Evolutionary conservation across 2,329 filamentous ascomycete genomes (phyloP), one percentile per base, ranked within the genome.

Genomic region (Xylariaceae sp.): DNA sequence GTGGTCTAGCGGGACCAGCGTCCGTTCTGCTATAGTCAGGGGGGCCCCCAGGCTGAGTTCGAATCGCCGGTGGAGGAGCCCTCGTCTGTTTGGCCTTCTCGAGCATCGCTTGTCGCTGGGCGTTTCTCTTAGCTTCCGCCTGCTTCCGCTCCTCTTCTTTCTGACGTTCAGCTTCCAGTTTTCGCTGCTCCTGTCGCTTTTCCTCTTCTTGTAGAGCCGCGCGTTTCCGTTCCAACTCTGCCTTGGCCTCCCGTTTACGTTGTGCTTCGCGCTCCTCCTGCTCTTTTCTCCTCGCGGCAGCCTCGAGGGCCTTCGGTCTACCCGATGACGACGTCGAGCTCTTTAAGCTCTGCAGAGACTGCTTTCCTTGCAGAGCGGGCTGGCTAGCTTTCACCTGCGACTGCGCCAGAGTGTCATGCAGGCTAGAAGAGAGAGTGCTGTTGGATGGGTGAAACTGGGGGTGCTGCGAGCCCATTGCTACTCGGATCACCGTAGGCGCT

Each of bases 231-330:
- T 94, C 88, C 23, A 85, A 67, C 53, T 94, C 86, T 12, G 81
- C 76, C 63, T 94, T 95, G 26, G 83, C 81, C 14, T 94, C 85
- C 7, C 82, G 81, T 55, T 87, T 90, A 34, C 82, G 78, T 53
- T 88, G 81, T 11, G 79, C 78, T 48, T 88, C 85, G 33, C 81
- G 78, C 57, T 94, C 87, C 52, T 94, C 88, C 58, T 81, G 83
- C 59, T 94, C 88, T 57, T 84, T 90, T 62, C 88, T 89, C 55
- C 81, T 83, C 27, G 86, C 84, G 2, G 83, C 86, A 33, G 84
- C 71, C 38, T 89, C 79, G 15, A 89, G 67, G 2, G 85, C 83
- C 57, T 84, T 86, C 0, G 81, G 75, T 36, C 81, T 78, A 2
- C 74, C 70, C n/a, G 69, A 71, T 21, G 80, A 73, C n/a, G 78